Evolutionary conservation across 2,329 filamentous ascomycete genomes (phyloP).

Genomic region (Colletotrichum simmondsii): DNA sequence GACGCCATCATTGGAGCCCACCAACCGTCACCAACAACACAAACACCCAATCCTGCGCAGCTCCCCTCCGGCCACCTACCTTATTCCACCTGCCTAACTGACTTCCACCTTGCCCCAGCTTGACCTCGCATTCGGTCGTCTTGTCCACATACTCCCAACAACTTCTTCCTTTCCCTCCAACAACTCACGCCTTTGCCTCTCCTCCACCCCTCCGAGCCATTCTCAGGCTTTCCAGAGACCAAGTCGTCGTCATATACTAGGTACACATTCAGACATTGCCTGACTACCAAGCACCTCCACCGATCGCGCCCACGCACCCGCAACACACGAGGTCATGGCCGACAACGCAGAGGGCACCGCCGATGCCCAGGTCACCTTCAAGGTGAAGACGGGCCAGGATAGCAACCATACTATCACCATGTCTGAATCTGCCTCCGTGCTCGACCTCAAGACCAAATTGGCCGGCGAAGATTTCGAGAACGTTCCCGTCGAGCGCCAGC

Average conservation of each 20-base stretch:
- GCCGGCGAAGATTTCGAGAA: conserved; percentile 84
- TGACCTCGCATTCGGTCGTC: conserved; percentile 13
- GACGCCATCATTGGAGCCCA: conserved; percentile 20
- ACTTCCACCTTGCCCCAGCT: neutral
- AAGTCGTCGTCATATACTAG: conserved; percentile 1
- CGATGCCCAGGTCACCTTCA: conserved; percentile 90
- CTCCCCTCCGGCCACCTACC: conserved; percentile 21
- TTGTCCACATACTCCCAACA: conserved; percentile 17
- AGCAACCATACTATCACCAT: conserved; percentile 87
- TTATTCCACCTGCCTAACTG: conserved; percentile 9
- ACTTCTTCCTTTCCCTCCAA: neutral
- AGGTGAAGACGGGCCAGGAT: conserved; percentile 96
- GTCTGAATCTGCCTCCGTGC: conserved; percentile 78
- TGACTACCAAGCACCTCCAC: neutral
- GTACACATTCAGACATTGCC: conserved; percentile 1
- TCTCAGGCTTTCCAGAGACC: neutral
- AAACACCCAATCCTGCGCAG: conserved; percentile 23
- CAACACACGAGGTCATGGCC: conserved; percentile 62
- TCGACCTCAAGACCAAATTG: conserved; percentile 91
- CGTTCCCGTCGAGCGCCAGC: conserved; percentile 87
- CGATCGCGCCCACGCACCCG: neutral
- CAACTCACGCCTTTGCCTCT: neutral
- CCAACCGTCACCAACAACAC: conserved; percentile 24
- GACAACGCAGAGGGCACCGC: conserved; percentile 70
- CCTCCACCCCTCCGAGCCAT: neutral